Conservation (phyloP, 106 monocot genomes). For the Gastrodia elata region DNA sequence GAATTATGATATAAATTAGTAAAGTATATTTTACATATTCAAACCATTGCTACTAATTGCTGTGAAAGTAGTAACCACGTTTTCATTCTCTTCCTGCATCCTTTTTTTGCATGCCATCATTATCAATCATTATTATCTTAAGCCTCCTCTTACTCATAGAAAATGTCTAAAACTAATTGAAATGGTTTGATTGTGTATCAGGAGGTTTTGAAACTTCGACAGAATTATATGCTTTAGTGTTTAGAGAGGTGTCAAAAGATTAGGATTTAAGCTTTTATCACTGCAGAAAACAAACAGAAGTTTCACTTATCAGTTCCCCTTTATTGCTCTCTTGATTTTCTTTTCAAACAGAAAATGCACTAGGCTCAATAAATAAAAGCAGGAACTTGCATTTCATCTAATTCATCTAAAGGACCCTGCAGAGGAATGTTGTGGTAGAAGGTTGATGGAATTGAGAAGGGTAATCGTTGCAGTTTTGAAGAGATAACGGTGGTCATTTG, state of each 20-base stretch:
- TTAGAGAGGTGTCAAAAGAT: background rate
- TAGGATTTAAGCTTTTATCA: too few relatives aligned
- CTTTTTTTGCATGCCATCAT: background rate
- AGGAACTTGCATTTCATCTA: too few relatives aligned
- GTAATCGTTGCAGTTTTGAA: too few relatives aligned
- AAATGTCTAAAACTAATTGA: background rate
- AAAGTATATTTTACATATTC: background rate
- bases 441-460: too few relatives aligned
- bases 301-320: too few relatives aligned
- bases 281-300: too few relatives aligned
- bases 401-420: too few relatives aligned
- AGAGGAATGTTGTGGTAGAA: too few relatives aligned
- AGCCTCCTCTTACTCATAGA: background rate
- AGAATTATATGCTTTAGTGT: background rate
- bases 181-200: background rate
- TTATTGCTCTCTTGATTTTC: too few relatives aligned
- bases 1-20: conserved; percentile 2
- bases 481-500: too few relatives aligned
- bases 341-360: too few relatives aligned
- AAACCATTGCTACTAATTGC: background rate
- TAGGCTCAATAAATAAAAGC: too few relatives aligned
- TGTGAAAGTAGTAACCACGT: background rate
- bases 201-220: background rate
- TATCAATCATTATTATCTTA: background rate
- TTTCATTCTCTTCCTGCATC: background rate